Conservation (phyloP, 1,139 yeast species). For the Geotrichum bryndzae region DNA sequence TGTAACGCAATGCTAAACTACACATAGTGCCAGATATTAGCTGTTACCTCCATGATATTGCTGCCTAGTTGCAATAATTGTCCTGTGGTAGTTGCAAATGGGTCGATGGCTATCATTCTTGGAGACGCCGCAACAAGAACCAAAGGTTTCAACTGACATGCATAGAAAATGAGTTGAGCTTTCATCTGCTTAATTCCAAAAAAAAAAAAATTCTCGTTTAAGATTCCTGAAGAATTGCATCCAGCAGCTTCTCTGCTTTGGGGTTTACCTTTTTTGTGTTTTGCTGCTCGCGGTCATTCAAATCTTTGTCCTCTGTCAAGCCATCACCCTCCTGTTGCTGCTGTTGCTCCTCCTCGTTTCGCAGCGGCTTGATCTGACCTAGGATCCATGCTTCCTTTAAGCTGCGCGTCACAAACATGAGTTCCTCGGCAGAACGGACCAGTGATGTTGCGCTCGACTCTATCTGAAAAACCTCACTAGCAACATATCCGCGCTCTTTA, state of each 20-base stretch:
- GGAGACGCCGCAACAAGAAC: too few relatives aligned
- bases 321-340: conserved; percentile 9
- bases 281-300: neutral
- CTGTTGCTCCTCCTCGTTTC: conserved; percentile 19
- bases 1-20: too few relatives aligned
- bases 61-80: too few relatives aligned
- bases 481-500: conserved; percentile 31
- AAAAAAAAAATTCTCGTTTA: neutral
- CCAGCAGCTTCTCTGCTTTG: conserved; percentile 24
- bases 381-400: conserved; percentile 41
- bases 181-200: neutral
- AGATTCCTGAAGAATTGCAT: conserved; percentile 25
- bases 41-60: too few relatives aligned
- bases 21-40: too few relatives aligned
- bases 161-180: neutral
- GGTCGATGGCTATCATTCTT: too few relatives aligned
- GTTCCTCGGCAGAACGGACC: conserved; percentile 38
- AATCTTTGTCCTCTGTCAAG: conserved; percentile 13
- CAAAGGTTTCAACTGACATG: too few relatives aligned
- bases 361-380: conserved; percentile 35
- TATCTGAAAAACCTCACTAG: conserved; percentile 34
- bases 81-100: too few relatives aligned
- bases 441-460: conserved; percentile 34
- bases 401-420: conserved; percentile 37
- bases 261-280: conserved; percentile 3